Percentiles rank a stretch among this genome's conserved stretches.
Evolutionary conservation across 1,284 basidiomycete genomes (phyloP).

Genomic region (Ustilago crameri): DNA sequence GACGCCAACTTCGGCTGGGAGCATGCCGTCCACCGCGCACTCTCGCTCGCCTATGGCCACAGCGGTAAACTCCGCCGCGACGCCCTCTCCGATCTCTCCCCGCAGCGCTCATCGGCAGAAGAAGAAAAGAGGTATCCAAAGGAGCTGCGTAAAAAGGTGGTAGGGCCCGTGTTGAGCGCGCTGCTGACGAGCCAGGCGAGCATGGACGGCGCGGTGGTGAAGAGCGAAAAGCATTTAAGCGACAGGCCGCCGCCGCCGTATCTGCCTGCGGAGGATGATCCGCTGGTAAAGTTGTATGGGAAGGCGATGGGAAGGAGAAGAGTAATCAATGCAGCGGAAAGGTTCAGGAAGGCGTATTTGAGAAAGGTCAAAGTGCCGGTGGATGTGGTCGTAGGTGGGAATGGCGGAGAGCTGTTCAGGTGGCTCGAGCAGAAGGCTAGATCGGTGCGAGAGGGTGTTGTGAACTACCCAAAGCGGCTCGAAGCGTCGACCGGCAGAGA

Average conservation of each 20-base stretch:
- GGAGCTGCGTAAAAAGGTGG: conserved; percentile 1
- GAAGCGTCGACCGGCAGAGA: no score
- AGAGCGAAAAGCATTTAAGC: conserved; percentile 6
- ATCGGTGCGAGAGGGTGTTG: neutral
- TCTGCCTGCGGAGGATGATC: conserved; percentile 26
- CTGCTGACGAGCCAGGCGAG: conserved; percentile 14
- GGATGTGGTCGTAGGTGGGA: conserved; percentile 7
- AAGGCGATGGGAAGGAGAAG: conserved; percentile 13
- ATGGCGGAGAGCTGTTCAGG: neutral
- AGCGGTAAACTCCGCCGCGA: conserved; percentile 36
- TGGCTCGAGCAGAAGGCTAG: conserved; percentile 11
- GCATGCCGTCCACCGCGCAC: conserved; percentile 27
- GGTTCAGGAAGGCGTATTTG: conserved; percentile 17
- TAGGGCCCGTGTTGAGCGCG: conserved; percentile 8
- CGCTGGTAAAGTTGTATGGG: conserved; percentile 20
- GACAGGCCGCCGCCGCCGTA: conserved; percentile 33
- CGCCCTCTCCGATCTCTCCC: conserved; percentile 19
- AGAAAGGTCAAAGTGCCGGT: conserved; percentile 28
- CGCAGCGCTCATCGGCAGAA: neutral
- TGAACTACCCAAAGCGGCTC: conserved; percentile 7
- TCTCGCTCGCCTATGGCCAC: conserved; percentile 34
- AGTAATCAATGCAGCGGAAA: conserved; percentile 15
- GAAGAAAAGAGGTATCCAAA: neutral
- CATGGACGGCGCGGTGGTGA: conserved; percentile 31
- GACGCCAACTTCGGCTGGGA: conserved; percentile 45